Evolutionary conservation across 495 filamentous ascomycete genomes (phyloP).

Genomic region (Neurospora sp.): DNA sequence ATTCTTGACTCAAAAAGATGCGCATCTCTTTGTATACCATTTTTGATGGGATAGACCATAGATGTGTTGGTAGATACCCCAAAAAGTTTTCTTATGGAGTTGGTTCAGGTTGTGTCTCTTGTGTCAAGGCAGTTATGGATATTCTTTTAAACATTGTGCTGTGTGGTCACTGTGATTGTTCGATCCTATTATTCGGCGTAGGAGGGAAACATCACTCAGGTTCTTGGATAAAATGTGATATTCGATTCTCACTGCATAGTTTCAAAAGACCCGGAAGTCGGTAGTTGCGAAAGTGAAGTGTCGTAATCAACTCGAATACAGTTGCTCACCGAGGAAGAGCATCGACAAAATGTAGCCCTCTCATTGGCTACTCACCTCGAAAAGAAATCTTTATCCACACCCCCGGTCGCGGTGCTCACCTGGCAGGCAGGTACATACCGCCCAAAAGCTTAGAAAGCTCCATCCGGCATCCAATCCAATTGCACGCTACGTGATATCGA

Average conservation of each 20-base stretch:
- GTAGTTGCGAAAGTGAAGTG: background rate
- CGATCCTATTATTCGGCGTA: background rate
- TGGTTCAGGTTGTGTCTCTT: background rate
- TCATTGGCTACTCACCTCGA: constrained; percentile 13
- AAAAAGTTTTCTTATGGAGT: background rate
- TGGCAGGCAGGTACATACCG: background rate
- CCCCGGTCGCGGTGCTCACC: background rate
- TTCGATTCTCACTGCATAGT: background rate
- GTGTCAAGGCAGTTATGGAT: background rate
- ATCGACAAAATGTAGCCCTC: background rate
- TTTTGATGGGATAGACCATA: background rate
- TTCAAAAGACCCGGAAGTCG: background rate
- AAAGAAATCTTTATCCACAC: background rate
- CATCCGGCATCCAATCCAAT: background rate
- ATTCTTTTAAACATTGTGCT: background rate
- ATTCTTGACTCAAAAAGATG: background rate
- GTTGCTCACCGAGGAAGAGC: background rate
- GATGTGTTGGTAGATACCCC: background rate
- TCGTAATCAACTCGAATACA: background rate
- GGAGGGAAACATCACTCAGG: background rate
- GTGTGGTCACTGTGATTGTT: background rate
- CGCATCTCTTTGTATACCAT: background rate
- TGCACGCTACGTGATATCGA: background rate
- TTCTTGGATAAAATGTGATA: background rate
- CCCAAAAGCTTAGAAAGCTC: background rate